Conservation (phyloP, 305 asterid genomes). For the Solanum hybrid region DNA sequence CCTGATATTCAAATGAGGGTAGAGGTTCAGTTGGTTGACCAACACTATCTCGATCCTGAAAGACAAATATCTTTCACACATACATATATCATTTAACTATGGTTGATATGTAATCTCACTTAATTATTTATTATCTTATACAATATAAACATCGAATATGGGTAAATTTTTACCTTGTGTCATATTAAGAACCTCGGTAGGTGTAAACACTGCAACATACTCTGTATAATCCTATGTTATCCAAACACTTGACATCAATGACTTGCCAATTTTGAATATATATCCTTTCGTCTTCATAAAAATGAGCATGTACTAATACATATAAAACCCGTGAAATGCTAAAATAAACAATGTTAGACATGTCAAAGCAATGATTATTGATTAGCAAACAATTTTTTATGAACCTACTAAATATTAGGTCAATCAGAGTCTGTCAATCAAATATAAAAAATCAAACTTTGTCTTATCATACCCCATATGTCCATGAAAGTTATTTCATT, state of each 20-base stretch:
- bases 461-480: background rate
- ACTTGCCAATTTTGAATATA: background rate
- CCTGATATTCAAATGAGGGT: background rate
- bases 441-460: background rate
- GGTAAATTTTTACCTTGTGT: too few species aligned
- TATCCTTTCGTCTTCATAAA: background rate
- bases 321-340: background rate
- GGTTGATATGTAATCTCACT: background rate
- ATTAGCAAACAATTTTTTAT: background rate
- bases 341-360: background rate
- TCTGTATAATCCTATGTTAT: background rate
- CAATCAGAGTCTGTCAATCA: background rate
- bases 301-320: background rate
- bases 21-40: background rate
- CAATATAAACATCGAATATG: too few species aligned
- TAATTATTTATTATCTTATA: background rate
- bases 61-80: background rate
- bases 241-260: background rate
- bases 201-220: background rate
- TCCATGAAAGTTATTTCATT: background rate
- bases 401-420: background rate
- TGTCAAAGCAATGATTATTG: background rate
- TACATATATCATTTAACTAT: background rate
- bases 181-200: background rate
- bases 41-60: background rate